Evolutionary conservation across 2,329 filamentous ascomycete species (phyloP), one percentile per base, ranked within the genome.

Genomic region (Bipolaris cookei): DNA sequence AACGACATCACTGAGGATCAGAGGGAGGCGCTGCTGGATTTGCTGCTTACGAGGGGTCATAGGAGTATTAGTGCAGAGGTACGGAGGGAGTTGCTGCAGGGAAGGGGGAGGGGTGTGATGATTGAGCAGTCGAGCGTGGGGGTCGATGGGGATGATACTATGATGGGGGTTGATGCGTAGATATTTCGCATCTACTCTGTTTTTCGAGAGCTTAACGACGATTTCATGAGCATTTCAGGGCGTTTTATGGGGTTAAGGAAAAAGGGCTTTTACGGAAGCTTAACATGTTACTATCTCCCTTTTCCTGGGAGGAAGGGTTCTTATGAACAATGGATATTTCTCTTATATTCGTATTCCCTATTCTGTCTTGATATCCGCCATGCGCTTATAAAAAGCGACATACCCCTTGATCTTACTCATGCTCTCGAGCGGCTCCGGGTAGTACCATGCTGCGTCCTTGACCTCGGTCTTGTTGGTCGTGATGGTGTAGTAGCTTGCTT

Each of bases 1-100:
- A 96, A 97, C 66, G 94, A 98, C 76, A 94, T 97, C 67, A 97
- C 92, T 1, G 93, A 97, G 76, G 93, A 97, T 66, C 93, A 97
- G 80, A 84, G 93, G 67, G 94, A 99, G 78, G 91, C 92, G 0
- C 79, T 99, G 48, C 80, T 99, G 5, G 95, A 99, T 78, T 78
- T 99, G 58, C 81, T 99, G 16, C 81, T 97, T 41, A 88, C 88
- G 3, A 87, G 94, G 59, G 93, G 93, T 0, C 95, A 99, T 78
- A 87, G 88, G 59, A 86, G 89, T 58, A 97, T 99, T 63, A 92
- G 92, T 0, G 92, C 95, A 0, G 95, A 98, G 75, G 91, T 98
- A 23, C 83, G 95, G 66, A 87, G 92, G 69, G 94, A 99, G 76
- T 75, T 99, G 70, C 78, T 98, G 45, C 92, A 92, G 23, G 95